These are phyloP conservation scores for Aspergillus sp. DNA, from an alignment of 2,329 filamentous ascomycete species.

Conservation along the genomic window DNA sequence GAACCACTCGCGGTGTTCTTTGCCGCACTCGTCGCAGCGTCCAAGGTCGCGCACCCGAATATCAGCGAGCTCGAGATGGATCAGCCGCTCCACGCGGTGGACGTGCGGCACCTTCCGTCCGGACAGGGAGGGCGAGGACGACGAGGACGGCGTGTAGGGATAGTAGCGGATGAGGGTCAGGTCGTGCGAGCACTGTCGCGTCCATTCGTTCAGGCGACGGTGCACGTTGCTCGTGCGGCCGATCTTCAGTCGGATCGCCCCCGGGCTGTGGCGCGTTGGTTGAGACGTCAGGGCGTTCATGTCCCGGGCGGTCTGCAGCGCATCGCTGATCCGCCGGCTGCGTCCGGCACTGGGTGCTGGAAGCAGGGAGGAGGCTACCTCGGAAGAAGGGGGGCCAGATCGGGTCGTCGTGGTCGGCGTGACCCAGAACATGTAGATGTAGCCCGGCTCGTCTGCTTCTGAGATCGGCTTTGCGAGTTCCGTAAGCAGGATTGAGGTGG, in stretches of 20 bases:
- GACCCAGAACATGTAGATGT: constrained; percentile 99
- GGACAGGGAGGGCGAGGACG: constrained; percentile 18
- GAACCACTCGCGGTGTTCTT: constrained; percentile 93
- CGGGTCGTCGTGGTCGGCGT: constrained; percentile 62
- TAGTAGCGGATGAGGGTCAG: constrained; percentile 89
- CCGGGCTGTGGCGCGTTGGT: constrained; percentile 37
- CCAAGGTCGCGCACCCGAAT: constrained; percentile 56
- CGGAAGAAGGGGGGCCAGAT: constrained; percentile 53
- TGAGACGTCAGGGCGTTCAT: constrained; percentile 30
- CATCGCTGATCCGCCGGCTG: constrained; percentile 35
- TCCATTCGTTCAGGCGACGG: constrained; percentile 88
- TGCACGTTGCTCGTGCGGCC: constrained; percentile 78
- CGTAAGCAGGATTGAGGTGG: constrained; percentile 67
- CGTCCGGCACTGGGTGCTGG: constrained; percentile 39
- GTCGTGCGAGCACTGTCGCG: constrained; percentile 85
- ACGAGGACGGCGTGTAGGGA: constrained; percentile 59
- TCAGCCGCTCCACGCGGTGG: constrained; percentile 82
- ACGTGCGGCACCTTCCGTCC: constrained; percentile 75
- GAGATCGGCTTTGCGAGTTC: constrained; percentile 78
- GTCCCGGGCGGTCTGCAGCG: constrained; percentile 37
- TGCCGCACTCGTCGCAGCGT: constrained; percentile 74
- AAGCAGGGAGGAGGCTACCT: constrained; percentile 60
- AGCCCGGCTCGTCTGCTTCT: constrained; percentile 74
- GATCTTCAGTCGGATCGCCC: constrained; percentile 67
- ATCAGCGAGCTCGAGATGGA: constrained; percentile 80